Conservation (phyloP, 1,139 yeast genomes). For the Yamadazyma mexicana region DNA sequence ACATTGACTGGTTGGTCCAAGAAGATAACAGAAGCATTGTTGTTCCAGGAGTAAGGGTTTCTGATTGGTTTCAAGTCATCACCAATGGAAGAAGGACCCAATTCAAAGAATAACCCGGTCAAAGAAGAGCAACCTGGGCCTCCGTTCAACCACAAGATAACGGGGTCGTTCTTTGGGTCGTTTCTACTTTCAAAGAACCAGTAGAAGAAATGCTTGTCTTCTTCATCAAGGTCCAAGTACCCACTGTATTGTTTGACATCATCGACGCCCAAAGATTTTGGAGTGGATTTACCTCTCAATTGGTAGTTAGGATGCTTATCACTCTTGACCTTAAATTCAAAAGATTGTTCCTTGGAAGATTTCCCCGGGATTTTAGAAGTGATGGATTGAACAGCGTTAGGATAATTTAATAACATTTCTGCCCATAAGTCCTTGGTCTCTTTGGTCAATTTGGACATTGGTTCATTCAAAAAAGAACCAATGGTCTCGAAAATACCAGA, state of each 20-base stretch:
- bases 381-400: constrained; percentile 49
- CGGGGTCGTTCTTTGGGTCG: constrained; percentile 45
- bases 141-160: constrained; percentile 48
- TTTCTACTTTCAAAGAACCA: constrained; percentile 49
- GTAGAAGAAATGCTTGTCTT: constrained; percentile 69
- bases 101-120: constrained; percentile 45
- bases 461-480: constrained; percentile 44
- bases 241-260: constrained; percentile 82
- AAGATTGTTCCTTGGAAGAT: constrained; percentile 35
- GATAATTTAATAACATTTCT: constrained; percentile 60
- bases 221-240: constrained; percentile 79
- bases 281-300: constrained; percentile 61
- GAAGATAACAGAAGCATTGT: constrained; percentile 45
- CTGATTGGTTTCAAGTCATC: constrained; percentile 34
- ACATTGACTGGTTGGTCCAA: constrained; percentile 51
- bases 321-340: constrained; percentile 57
- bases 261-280: constrained; percentile 70
- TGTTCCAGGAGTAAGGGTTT: constrained; percentile 46
- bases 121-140: constrained; percentile 49
- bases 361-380: constrained; percentile 55
- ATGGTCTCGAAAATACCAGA: constrained; percentile 29
- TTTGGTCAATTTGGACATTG: constrained; percentile 44
- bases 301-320: constrained; percentile 52
- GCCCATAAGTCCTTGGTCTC: constrained; percentile 57
- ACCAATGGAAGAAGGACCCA: constrained; percentile 43